Conservation (phyloP, 805 yeast species). For the Wickerhamomyces mucosus region DNA sequence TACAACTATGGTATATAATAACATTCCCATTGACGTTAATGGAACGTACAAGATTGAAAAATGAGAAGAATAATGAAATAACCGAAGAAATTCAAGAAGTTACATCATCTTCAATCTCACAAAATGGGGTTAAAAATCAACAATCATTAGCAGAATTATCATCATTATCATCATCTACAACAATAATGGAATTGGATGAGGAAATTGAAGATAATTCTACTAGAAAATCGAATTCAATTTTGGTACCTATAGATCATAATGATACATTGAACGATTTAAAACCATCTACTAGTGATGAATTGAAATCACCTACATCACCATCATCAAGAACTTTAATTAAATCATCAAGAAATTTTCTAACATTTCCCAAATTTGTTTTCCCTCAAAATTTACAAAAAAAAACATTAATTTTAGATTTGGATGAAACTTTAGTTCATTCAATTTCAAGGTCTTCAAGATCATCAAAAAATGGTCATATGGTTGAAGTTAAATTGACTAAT, state of each 20-base stretch:
- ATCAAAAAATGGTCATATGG: conserved; percentile 46
- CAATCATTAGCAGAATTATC: conserved; percentile 1
- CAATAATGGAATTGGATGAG: conserved; percentile 17
- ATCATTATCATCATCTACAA: conserved; percentile 1
- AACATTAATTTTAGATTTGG: conserved; percentile 79
- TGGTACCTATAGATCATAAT: too few species aligned
- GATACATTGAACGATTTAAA: too few species aligned
- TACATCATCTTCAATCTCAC: not conserved
- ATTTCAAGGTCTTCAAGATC: conserved; percentile 48
- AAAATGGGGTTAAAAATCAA: not conserved
- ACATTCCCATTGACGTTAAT: conserved; percentile 47
- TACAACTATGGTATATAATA: conserved; percentile 38
- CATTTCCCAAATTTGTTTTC: conserved; percentile 30
- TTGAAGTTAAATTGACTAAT: conserved; percentile 67
- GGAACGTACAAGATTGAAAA: conserved; percentile 10
- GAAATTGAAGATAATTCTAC: conserved; percentile 11
- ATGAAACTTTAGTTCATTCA: conserved; percentile 92
- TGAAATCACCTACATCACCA: conserved; percentile 18
- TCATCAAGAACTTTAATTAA: conserved; percentile 9
- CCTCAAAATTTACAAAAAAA: conserved; percentile 44
- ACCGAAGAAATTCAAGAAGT: conserved; percentile 1
- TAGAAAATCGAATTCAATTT: too few species aligned
- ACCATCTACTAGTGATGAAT: not conserved
- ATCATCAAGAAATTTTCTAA: conserved; percentile 12
- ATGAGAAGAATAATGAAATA: not conserved